Conservation (phyloP, 768 basidiomycete genomes). For the Naganishia vishniacii region DNA sequence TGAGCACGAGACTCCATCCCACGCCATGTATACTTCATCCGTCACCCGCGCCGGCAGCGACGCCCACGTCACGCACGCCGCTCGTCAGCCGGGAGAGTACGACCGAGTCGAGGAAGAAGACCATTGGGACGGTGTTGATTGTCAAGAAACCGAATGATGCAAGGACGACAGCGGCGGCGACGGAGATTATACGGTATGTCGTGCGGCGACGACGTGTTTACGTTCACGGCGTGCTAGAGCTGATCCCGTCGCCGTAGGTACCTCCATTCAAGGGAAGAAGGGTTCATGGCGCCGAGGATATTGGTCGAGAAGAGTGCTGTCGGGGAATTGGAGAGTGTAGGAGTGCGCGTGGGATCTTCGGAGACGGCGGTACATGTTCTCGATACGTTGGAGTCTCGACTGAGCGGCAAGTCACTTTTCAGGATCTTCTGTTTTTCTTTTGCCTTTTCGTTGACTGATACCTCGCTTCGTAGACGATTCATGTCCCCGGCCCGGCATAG, state of each 20-base stretch:
- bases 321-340: no score
- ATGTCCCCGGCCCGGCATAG: no score
- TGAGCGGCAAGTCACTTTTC: no score
- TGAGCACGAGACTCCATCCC: no score
- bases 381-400: background rate
- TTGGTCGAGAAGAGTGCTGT: constrained; percentile 28
- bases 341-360: no score
- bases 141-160: constrained; percentile 48
- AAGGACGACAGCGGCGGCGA: constrained; percentile 37
- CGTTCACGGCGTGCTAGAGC: background rate
- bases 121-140: constrained; percentile 46
- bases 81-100: no score
- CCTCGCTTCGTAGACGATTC: constrained; percentile 31
- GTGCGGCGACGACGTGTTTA: no score
- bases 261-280: constrained; percentile 27
- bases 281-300: constrained; percentile 27
- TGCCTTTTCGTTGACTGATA: no score
- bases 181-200: constrained; percentile 35
- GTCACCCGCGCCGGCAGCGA: no score
- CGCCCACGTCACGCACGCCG: no score
- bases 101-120: background rate
- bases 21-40: no score
- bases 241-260: constrained; percentile 12
- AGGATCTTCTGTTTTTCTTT: no score
- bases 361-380: background rate